A percentile compares a stretch with the other conserved stretches of the same genome.
Conservation (phyloP, 768 basidiomycete genomes). For the Suillus subalutaceus region DNA sequence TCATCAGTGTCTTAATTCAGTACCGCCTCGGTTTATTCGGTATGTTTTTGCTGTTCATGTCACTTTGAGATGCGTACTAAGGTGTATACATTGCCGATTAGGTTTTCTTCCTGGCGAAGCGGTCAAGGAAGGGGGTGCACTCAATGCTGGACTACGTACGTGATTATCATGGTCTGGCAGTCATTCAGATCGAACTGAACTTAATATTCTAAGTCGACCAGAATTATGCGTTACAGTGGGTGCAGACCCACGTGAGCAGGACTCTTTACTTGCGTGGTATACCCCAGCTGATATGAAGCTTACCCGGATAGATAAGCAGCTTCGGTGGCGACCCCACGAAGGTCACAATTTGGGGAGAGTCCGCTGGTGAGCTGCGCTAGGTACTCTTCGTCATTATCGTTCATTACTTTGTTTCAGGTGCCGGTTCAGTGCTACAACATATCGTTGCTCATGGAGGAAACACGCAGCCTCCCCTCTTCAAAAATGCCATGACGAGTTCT, state of each 20-base stretch:
- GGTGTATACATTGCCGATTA: neutral
- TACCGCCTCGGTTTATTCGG: conserved; percentile 39
- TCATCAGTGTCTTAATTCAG: conserved; percentile 35
- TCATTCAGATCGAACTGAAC: neutral
- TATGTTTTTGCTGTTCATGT: conserved; percentile 3
- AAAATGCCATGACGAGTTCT: conserved; percentile 48
- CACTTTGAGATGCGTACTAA: neutral
- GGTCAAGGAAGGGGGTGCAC: conserved; percentile 43
- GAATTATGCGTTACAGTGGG: conserved; percentile 37
- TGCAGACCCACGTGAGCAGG: conserved; percentile 33
- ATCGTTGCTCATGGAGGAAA: conserved; percentile 48
- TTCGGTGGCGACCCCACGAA: conserved; percentile 36
- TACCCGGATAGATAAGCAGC: conserved; percentile 24
- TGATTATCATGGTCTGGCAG: conserved; percentile 5
- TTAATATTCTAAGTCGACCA: conserved; percentile 35
- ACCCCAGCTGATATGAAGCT: conserved; percentile 2
- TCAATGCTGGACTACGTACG: conserved; percentile 54
- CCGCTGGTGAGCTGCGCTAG: conserved; percentile 19
- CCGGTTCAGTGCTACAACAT: conserved; percentile 54
- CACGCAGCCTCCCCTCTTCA: conserved; percentile 47
- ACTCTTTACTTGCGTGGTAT: neutral
- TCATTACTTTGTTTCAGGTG: conserved; percentile 31
- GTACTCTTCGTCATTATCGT: neutral
- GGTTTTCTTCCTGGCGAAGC: conserved; percentile 48
- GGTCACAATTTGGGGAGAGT: conserved; percentile 40